phyloP scores from a whole-genome alignment of 1,139 yeast genomes.

The Citeromyces hawaiiensis region DNA sequence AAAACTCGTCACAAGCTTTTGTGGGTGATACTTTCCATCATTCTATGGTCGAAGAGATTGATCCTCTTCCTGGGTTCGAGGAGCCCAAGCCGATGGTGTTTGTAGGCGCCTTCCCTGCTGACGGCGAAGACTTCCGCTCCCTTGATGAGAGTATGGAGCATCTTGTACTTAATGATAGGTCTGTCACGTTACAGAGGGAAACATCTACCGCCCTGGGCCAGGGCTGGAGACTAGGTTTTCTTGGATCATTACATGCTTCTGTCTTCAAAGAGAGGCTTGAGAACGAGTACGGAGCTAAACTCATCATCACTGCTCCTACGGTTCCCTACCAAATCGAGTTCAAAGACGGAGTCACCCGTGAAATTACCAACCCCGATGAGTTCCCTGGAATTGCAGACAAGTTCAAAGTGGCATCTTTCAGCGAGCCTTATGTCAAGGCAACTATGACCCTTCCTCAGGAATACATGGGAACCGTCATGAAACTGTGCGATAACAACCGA shows the following conservation, averaged over 20 bases:
- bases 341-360: constrained; percentile 46
- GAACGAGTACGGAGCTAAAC: constrained; percentile 85
- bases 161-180: constrained; percentile 79
- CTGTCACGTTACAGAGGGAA: constrained; percentile 80
- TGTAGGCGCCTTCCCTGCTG: constrained; percentile 97
- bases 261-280: constrained; percentile 87
- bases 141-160: constrained; percentile 86
- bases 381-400: constrained; percentile 51
- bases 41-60: constrained; percentile 47
- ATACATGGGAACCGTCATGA: constrained; percentile 75
- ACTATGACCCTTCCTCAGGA: constrained; percentile 87
- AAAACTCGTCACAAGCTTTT: constrained; percentile 71
- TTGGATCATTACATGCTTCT: constrained; percentile 90
- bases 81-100: constrained; percentile 98
- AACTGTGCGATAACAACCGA: constrained; percentile 71
- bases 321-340: constrained; percentile 77
- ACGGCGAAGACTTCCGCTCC: constrained; percentile 79
- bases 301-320: constrained; percentile 90
- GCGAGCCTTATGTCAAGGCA: constrained; percentile 88
- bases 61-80: constrained; percentile 87
- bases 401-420: constrained; percentile 39
- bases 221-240: constrained; percentile 94
- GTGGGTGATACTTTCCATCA: constrained; percentile 86
- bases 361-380: constrained; percentile 82
- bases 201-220: constrained; percentile 92